Evolutionary conservation across 2,329 filamentous ascomycete species (phyloP), one percentile per base, ranked within the genome.

Genomic region (Phaeosphaeriaceae sp.): DNA sequence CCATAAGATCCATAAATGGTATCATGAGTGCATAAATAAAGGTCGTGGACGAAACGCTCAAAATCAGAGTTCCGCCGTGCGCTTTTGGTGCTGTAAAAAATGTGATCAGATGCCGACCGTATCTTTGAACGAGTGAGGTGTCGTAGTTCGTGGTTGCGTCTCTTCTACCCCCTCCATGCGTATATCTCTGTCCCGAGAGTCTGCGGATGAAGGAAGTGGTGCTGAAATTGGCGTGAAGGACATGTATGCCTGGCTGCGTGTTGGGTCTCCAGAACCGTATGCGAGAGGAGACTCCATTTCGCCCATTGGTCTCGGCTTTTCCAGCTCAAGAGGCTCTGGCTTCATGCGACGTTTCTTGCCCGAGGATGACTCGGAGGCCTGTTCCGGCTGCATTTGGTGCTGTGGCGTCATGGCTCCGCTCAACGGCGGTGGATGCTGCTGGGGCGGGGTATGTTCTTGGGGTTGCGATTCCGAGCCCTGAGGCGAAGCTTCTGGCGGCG

Each of bases 91-190:
- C 74, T 70, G 68, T 71, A 75, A 67, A 69, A 69, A 77, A 77
- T 66, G 66, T 69, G 63, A 19, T 77, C 70, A 78, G 66, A 79
- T 79, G 74, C 77, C 77, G 70, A 79, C 77, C 51, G 77, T 79
- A 62, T 79, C 76, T 76, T 79, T 79, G 70, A 79, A 79, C 65
- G 77, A 79, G 63, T 74, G 77, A 71, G 77, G 76, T 69, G 77
- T 79, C 52, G 75, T 76, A 30, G 73, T 78, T 59, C 75, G 75
- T 64, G 70, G 72, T 49, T 76, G 75, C 54, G 71, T 66, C 63
- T 78, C 75, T 67, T 77, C 74, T 21, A 75, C 68, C 64, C 75
- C 74, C 67, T 78, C 75, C 74, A 77, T 78, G 59, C 75, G 66
- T 52, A 70, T 56, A 52, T 77, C 73, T 67, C 68, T 66, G 58